phyloP scores from a whole-genome alignment of 1,139 yeast species.

The Protomyces inundatus region DNA sequence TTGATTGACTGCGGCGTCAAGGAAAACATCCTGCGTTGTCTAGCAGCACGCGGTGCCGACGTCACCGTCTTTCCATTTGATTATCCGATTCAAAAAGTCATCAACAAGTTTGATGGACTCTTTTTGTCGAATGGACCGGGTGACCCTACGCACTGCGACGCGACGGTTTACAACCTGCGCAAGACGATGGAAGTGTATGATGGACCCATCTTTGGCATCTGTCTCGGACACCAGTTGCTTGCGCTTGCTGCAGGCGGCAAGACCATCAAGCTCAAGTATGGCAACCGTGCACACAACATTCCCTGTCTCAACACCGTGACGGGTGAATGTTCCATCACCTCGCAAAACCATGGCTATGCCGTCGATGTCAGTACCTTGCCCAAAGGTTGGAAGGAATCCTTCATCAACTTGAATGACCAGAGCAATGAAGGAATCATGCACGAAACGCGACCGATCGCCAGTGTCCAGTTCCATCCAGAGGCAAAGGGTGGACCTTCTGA shows the following conservation, averaged over 20 bases:
- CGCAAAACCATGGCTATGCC: conserved; percentile 98
- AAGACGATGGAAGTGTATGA: conserved; percentile 63
- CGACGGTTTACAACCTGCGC: conserved; percentile 70
- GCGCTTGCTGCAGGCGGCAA: conserved; percentile 91
- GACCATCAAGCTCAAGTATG: conserved; percentile 88
- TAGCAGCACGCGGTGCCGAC: conserved; percentile 91
- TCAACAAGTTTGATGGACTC: conserved; percentile 86
- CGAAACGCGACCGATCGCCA: conserved; percentile 75
- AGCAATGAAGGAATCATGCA: conserved; percentile 98
- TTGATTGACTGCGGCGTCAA: conserved; percentile 97
- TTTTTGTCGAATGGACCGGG: conserved; percentile 98
- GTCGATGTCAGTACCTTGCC: conserved; percentile 77
- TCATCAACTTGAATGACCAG: conserved; percentile 87
- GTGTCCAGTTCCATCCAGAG: conserved; percentile 97
- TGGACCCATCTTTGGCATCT: conserved; percentile 92
- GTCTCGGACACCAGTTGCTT: conserved; percentile 92
- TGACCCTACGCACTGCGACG: conserved; percentile 88
- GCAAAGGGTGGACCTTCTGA: conserved; percentile 99
- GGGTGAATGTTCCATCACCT: conserved; percentile 93
- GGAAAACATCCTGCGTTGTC: conserved; percentile 89
- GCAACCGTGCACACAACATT: conserved; percentile 97
- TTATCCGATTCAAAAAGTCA: conserved; percentile 86
- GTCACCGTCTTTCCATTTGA: conserved; percentile 94
- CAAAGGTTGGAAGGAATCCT: conserved; percentile 74
- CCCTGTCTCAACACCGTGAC: conserved; percentile 87